Conservation (phyloP, 306 rosid species). For the Trichosanthes cucumerina region DNA sequence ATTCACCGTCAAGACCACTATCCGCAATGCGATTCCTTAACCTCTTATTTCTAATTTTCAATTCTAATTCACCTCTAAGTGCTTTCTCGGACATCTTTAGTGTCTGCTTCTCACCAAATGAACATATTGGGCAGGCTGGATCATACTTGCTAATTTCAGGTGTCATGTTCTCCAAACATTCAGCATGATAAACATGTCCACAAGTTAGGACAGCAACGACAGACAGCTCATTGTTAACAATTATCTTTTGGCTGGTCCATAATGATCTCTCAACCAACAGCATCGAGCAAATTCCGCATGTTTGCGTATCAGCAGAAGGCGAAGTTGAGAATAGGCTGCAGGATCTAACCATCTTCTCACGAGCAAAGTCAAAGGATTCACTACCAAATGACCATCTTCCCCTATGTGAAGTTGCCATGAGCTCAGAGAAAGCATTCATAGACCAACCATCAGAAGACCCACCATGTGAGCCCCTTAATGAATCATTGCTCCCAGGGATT, state of each 20-base stretch:
- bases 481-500: constrained; percentile 54
- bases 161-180: constrained; percentile 78
- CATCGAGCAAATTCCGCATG: constrained; percentile 42
- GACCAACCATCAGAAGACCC: constrained; percentile 89
- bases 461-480: constrained; percentile 38
- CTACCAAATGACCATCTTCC: constrained; percentile 85
- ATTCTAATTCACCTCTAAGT: constrained; percentile 63
- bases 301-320: constrained; percentile 48
- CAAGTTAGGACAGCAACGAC: constrained; percentile 74
- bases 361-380: constrained; percentile 56
- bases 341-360: constrained; percentile 50
- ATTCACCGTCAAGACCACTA: constrained; percentile 44
- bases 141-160: constrained; percentile 70
- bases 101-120: constrained; percentile 73
- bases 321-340: constrained; percentile 43
- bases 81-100: constrained; percentile 56
- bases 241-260: constrained; percentile 39
- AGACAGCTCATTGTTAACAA: constrained; percentile 36
- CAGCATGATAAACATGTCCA: constrained; percentile 87
- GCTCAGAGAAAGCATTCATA: constrained; percentile 69
- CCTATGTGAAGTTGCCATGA: constrained; percentile 50
- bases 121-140: constrained; percentile 83
- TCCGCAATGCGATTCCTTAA: constrained; percentile 58
- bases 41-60: constrained; percentile 53
- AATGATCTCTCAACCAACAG: constrained; percentile 31